Conservation (phyloP, 2,329 filamentous ascomycete species). For the Aureobasidium sp. region DNA sequence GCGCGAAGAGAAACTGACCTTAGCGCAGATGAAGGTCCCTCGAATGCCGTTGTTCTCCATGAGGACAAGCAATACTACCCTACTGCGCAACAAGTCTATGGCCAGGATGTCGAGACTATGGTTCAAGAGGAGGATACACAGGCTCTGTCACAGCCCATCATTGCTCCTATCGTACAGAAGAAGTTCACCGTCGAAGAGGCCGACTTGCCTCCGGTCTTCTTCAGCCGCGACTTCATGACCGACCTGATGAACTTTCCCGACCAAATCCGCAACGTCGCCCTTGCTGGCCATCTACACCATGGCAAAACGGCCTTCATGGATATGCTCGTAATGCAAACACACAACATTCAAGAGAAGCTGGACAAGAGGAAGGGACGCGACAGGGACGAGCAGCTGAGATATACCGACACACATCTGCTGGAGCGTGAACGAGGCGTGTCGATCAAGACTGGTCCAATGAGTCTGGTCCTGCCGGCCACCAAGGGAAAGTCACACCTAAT, state of each 20-base stretch:
- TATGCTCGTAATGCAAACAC: constrained; percentile 93
- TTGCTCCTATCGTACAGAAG: constrained; percentile 87
- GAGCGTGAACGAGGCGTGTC: constrained; percentile 87
- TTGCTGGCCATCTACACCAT: constrained; percentile 91
- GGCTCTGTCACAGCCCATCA: constrained; percentile 83
- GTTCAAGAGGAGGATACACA: constrained; percentile 98
- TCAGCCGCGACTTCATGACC: constrained; percentile 85
- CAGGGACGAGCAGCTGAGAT: constrained; percentile 82
- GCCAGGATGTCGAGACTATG: constrained; percentile 85
- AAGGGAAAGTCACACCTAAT: constrained; percentile 91
- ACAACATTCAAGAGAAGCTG: constrained; percentile 72
- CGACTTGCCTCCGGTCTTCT: constrained; percentile 81
- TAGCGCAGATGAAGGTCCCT: constrained; percentile 65
- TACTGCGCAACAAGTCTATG: constrained; percentile 93
- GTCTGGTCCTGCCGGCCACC: constrained; percentile 76
- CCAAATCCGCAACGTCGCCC: constrained; percentile 84
- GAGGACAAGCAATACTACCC: constrained; percentile 99
- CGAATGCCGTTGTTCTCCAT: constrained; percentile 94
- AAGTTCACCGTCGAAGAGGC: constrained; percentile 92
- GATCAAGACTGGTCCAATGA: constrained; percentile 92
- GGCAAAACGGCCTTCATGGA: constrained; percentile 98
- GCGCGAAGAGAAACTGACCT: background rate
- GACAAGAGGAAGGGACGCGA: constrained; percentile 76
- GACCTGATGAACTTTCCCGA: constrained; percentile 95
- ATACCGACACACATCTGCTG: constrained; percentile 85